Conservation (phyloP, 2,329 filamentous ascomycete genomes). For the Pestalotiopsis sp. region DNA sequence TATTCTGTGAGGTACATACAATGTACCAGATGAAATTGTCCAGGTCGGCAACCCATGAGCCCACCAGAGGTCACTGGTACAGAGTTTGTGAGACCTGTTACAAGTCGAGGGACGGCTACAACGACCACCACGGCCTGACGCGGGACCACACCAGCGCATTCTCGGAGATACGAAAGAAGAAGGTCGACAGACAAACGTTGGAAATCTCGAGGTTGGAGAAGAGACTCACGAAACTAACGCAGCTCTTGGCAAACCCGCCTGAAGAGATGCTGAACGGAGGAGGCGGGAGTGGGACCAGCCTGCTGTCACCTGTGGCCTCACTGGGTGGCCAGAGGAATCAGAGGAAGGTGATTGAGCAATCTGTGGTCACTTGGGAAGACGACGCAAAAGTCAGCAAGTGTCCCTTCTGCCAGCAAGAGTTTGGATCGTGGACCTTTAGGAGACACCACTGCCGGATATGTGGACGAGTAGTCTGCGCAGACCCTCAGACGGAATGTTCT, state of each 20-base stretch:
- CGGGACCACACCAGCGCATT: slow-evolving; percentile 77
- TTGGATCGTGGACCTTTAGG: slow-evolving; percentile 89
- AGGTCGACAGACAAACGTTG: slow-evolving; percentile 81
- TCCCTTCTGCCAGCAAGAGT: slow-evolving; percentile 95
- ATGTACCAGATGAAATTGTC: slow-evolving; percentile 99
- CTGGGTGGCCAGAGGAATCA: slow-evolving; percentile 72
- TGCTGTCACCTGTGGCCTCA: slow-evolving; percentile 64
- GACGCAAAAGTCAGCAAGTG: slow-evolving; percentile 80
- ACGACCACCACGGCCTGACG: slow-evolving; percentile 76
- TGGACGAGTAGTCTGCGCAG: slow-evolving; percentile 89
- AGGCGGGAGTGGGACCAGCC: slow-evolving; percentile 50
- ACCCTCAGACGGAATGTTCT: slow-evolving; percentile 83
- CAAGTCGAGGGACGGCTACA: slow-evolving; percentile 94
- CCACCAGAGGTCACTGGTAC: slow-evolving; percentile 88
- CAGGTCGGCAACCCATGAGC: slow-evolving; percentile 85
- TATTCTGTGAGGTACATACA: slow-evolving; percentile 97
- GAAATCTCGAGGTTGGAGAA: slow-evolving; percentile 92
- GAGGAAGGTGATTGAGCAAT: slow-evolving; percentile 84
- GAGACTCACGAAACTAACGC: slow-evolving; percentile 85
- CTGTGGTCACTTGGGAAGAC: slow-evolving; percentile 93
- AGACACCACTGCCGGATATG: slow-evolving; percentile 95
- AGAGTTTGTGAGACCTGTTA: slow-evolving; percentile 99
- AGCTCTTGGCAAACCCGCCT: slow-evolving; percentile 76
- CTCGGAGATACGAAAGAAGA: slow-evolving; percentile 69
- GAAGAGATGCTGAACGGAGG: slow-evolving; percentile 60